Evolutionary conservation across 1,284 basidiomycete species (phyloP).

Genomic region (Austroboletus olivaceoglutinosus): DNA sequence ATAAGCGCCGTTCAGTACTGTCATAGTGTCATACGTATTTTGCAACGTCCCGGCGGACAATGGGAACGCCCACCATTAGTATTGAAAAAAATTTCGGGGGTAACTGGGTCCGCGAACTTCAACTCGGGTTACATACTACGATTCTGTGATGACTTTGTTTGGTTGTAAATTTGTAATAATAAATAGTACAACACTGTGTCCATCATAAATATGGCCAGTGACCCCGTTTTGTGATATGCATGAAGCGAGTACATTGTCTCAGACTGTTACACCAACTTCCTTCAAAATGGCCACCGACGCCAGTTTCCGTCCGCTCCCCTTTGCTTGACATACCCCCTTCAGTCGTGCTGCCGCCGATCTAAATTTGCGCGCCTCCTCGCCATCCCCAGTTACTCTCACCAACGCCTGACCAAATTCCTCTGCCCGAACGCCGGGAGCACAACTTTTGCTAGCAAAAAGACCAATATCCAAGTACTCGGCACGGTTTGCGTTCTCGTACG

Average conservation of each 20-base stretch:
- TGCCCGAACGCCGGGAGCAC: constrained; percentile 9
- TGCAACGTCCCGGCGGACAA: too few species aligned
- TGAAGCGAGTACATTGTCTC: background rate
- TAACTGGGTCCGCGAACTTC: too few species aligned
- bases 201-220: too few species aligned
- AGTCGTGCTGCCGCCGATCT: constrained; percentile 6
- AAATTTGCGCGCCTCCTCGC: constrained; percentile 7
- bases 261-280: background rate
- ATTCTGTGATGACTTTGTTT: too few species aligned
- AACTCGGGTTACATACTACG: too few species aligned
- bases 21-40: too few species aligned
- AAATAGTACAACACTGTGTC: too few species aligned
- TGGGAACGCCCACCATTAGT: too few species aligned
- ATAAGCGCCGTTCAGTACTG: too few species aligned
- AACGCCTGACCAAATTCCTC: constrained; percentile 11
- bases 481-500: constrained; percentile 11
- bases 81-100: too few species aligned
- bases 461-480: constrained; percentile 14
- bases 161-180: too few species aligned
- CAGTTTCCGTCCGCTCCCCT: constrained; percentile 7
- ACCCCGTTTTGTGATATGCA: too few species aligned
- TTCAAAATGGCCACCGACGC: constrained; percentile 2
- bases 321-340: constrained; percentile 8
- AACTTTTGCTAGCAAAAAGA: constrained; percentile 6
- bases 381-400: constrained; percentile 6